Base-by-base conservation (phyloP, 208 protist genomes). In the Acanthamoeba quina region DNA sequence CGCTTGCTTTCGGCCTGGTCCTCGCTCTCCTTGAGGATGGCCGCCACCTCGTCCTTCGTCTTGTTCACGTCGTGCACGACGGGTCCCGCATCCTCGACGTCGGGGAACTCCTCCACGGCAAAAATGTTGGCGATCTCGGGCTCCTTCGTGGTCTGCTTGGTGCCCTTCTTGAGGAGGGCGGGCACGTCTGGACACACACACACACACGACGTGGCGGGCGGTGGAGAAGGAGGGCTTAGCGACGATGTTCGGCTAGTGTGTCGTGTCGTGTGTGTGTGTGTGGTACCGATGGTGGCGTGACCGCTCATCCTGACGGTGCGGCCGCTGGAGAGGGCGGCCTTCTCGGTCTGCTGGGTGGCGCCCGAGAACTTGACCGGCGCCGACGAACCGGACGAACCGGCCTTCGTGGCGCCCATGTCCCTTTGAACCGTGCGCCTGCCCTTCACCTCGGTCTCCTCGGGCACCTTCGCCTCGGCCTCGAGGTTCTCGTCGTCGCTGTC, bases 61-160 rank as follows among this genome's bases (percentile, higher is more conserved):
- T 47, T 70, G 44, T 92, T 92, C 29, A 92, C 58, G 29, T 92
- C 49, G 7, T 92, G 86, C 37, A 92, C 86, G 44, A 47, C 44
- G 44, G 44, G 44, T 47, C 52, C 82, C 21, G 83, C 26, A 56
- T 76, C 62, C 11, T 92, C 62, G 5, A 78, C 49, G 21, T 92
- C 86, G 11, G 86, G 86, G 41, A 92, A 92, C 64, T 92, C 60
- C 64, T 92, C 86, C 68, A 92, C 86, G 29, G 56, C 60, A 74
- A 92, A 92, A 21, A 92, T 78, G 37, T 74, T 66, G 60, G 58
- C 56, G 17, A 76, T 62, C 78, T 86, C 78, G 24, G 78, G n/a
- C 78, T n/a, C 24, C 52, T 86, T 86, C 19, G 24, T 34, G 13
- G 41, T 9, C 44, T 29, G 78, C 21, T 34, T 44, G 64, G 64